Conservation (phyloP, 176 grass and related monocot species). For the Pontederia crassipes region DNA sequence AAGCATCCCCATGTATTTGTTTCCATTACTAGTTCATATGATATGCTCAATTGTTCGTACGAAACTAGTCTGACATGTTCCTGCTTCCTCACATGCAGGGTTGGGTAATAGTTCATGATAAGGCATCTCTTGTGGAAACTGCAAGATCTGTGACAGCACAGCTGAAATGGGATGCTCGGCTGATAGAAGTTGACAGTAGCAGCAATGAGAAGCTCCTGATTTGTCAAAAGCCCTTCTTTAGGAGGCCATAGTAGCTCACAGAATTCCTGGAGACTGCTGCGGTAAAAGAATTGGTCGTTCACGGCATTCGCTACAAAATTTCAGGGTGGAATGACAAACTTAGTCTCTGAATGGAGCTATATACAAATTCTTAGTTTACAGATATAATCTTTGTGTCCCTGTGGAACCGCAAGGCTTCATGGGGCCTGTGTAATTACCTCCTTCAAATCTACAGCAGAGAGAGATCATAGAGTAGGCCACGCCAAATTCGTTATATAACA, state of each 20-base stretch:
- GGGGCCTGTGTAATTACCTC: constrained; percentile 26
- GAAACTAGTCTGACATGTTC: constrained; percentile 12
- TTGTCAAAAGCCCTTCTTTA: constrained; percentile 88
- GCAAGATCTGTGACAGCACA: constrained; percentile 64
- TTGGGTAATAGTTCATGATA: constrained; percentile 81
- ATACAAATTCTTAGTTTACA: constrained; percentile 6
- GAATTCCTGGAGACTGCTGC: neutral
- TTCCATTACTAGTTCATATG: no score
- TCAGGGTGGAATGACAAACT: constrained; percentile 12
- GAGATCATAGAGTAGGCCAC: constrained; percentile 23
- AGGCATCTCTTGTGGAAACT: constrained; percentile 55
- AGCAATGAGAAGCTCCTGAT: constrained; percentile 88
- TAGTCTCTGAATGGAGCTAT: constrained; percentile 4
- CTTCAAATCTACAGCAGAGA: constrained; percentile 29
- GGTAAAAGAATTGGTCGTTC: constrained; percentile 4
- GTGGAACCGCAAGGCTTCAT: constrained; percentile 52
- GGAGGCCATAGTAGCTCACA: constrained; percentile 39
- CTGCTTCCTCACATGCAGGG: constrained; percentile 48
- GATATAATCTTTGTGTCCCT: constrained; percentile 37
- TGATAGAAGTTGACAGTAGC: constrained; percentile 72
- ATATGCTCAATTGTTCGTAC: neutral
- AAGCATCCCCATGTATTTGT: no score
- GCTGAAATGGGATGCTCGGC: constrained; percentile 80
- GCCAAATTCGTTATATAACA: constrained; percentile 22
- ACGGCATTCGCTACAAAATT: neutral